phyloP scores from a whole-genome alignment of 106 monocot species.

The Phalaenopsis aphrodite region DNA sequence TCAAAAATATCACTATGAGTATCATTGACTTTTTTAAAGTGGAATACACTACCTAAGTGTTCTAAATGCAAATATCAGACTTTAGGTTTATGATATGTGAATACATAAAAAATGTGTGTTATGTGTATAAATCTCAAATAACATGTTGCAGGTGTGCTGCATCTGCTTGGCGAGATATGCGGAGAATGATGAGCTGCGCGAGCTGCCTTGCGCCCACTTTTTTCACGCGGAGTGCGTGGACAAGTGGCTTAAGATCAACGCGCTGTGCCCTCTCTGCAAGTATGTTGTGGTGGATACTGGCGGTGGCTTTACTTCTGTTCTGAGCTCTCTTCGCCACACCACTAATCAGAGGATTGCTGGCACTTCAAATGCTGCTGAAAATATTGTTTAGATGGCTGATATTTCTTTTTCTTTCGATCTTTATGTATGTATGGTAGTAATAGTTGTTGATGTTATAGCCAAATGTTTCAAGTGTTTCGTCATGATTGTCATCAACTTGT shows the following conservation, averaged over 20 bases:
- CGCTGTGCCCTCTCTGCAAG: slow-evolving; percentile 18
- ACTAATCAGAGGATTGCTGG: neutral
- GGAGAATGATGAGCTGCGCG: slow-evolving; percentile 21
- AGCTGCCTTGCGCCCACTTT: slow-evolving; percentile 24
- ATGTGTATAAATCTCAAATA: too few species aligned
- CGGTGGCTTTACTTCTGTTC: slow-evolving; percentile 5
- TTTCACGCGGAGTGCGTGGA: slow-evolving; percentile 25
- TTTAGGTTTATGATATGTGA: too few species aligned
- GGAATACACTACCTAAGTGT: too few species aligned
- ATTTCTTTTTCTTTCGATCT: too few species aligned
- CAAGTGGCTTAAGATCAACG: slow-evolving; percentile 33
- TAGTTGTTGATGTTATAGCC: too few species aligned
- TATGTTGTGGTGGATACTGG: slow-evolving; percentile 1
- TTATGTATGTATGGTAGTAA: too few species aligned
- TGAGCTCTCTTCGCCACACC: neutral
- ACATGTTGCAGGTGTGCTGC: slow-evolving; percentile 21
- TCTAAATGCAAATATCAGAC: too few species aligned
- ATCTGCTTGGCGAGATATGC: slow-evolving; percentile 20
- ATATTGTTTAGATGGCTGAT: neutral
- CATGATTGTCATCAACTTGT: too few species aligned
- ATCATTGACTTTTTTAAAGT: too few species aligned
- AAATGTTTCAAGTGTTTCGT: too few species aligned
- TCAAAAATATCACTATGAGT: too few species aligned
- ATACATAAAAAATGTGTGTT: too few species aligned
- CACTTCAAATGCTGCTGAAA: neutral